A percentile compares a stretch with the other conserved stretches of the same genome.
Conservation (phyloP, 2,329 filamentous ascomycete species). For the Scopulariopsis brevicaulis region DNA sequence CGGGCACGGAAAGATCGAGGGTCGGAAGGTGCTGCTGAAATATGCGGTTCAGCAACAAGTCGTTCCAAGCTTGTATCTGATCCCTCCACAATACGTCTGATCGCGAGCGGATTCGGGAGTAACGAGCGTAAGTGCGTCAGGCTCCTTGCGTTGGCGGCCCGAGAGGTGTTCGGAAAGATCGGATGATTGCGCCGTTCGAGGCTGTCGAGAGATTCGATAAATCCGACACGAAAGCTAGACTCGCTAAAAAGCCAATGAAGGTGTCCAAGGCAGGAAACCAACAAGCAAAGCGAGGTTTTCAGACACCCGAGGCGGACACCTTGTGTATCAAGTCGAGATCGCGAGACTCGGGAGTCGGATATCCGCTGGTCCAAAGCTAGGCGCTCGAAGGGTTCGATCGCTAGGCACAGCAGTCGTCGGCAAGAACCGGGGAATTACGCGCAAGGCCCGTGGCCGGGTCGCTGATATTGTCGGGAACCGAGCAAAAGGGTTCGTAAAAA, state of each 20-base stretch:
- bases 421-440: background rate
- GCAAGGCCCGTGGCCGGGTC: background rate
- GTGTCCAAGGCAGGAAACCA: background rate
- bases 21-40: background rate
- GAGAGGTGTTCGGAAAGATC: background rate
- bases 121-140: background rate
- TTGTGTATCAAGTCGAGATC: too few species aligned
- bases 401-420: background rate
- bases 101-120: background rate
- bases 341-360: too few species aligned
- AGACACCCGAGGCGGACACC: too few species aligned
- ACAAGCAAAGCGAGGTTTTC: background rate
- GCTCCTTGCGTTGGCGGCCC: background rate
- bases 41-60: background rate
- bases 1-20: conserved; percentile 30
- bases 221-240: background rate
- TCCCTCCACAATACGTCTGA: background rate
- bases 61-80: background rate
- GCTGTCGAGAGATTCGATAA: background rate
- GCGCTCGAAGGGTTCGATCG: background rate
- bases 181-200: background rate
- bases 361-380: background rate
- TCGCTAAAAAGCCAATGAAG: background rate
- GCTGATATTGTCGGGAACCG: background rate
- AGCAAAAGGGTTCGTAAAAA: conserved; percentile 34